phyloP scores from a whole-genome alignment of 345 rosid species.

The Eucalyptus leucophloia region DNA sequence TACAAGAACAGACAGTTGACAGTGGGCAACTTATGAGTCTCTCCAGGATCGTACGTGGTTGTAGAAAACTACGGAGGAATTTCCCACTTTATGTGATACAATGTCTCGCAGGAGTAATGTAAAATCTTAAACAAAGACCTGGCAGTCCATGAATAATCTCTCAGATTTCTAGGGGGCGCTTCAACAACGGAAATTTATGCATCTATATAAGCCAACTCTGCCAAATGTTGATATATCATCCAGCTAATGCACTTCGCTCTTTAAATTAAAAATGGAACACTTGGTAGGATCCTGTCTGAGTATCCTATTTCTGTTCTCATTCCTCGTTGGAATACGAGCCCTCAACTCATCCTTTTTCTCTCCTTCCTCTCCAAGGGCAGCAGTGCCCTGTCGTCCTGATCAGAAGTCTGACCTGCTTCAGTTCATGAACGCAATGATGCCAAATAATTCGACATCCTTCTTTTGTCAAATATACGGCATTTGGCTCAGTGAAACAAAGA shows the following conservation, averaged over 20 bases:
- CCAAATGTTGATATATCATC: accelerated
- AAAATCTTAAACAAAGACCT: not conserved
- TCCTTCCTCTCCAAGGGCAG: too few relatives aligned
- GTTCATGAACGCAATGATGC: not conserved
- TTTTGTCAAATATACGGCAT: not conserved
- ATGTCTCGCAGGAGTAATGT: not conserved
- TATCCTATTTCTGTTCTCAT: not conserved
- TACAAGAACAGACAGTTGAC: not conserved
- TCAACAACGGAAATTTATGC: not conserved
- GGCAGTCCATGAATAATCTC: not conserved
- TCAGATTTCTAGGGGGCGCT: not conserved
- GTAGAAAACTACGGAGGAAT: not conserved
- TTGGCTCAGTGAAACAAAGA: not conserved
- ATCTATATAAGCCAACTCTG: not conserved
- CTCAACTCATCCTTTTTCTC: not conserved
- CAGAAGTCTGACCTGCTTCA: not conserved
- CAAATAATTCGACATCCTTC: not conserved
- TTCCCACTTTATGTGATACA: not conserved
- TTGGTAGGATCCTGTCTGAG: not conserved
- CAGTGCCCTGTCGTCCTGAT: not conserved
- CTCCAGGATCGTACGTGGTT: not conserved
- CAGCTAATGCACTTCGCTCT: not conserved
- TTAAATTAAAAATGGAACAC: not conserved
- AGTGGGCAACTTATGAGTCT: not conserved
- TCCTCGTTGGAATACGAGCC: not conserved